phyloP scores from a whole-genome alignment of 1,284 basidiomycete genomes.

The Leccinum discolor region DNA sequence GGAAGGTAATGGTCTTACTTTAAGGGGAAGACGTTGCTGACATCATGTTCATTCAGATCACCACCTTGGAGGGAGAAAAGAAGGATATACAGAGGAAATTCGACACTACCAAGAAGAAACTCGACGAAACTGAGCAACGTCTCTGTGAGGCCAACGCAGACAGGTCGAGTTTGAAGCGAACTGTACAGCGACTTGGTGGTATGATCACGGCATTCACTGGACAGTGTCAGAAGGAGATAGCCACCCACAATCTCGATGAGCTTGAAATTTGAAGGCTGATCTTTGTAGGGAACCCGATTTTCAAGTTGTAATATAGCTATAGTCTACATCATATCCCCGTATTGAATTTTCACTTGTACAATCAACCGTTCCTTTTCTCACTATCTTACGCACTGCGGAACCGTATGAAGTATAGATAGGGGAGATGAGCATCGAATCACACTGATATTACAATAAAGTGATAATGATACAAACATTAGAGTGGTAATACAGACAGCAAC shows the following conservation, averaged over 20 bases:
- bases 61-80: slow-evolving; percentile 17
- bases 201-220: slow-evolving; percentile 12
- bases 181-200: slow-evolving; percentile 10
- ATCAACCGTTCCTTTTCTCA: neutral
- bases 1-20: slow-evolving; percentile 10
- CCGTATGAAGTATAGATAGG: neutral
- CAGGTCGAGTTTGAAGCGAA: slow-evolving; percentile 12
- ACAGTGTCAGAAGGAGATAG: slow-evolving; percentile 3
- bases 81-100: slow-evolving; percentile 20
- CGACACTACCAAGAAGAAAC: slow-evolving; percentile 16
- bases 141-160: slow-evolving; percentile 20
- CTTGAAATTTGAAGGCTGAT: neutral
- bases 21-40: slow-evolving; percentile 4
- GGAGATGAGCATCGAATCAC: neutral
- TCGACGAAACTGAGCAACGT: slow-evolving; percentile 21
- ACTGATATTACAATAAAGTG: neutral
- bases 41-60: slow-evolving; percentile 8
- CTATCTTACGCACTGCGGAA: neutral
- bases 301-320: neutral
- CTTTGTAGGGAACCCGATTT: neutral
- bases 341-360: neutral
- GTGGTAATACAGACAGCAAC: neutral
- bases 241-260: neutral
- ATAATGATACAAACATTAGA: slow-evolving; percentile 10
- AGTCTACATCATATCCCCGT: neutral